These are phyloP conservation scores for Kwoniella sp. DNA, from an alignment of 768 basidiomycete genomes.

Conservation along the genomic window DNA sequence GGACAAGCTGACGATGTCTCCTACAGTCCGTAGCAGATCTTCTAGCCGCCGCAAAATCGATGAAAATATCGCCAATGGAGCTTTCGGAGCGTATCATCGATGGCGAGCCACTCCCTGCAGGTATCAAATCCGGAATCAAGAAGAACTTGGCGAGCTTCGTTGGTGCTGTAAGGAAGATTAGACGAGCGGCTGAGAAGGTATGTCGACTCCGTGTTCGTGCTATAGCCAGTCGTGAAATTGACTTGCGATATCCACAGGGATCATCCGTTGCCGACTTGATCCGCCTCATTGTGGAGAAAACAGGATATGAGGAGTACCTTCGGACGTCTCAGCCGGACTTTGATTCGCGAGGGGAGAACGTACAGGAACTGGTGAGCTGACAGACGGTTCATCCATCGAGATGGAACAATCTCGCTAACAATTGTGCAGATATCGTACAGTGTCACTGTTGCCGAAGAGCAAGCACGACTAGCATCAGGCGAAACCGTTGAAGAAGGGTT, in stretches of 20 bases:
- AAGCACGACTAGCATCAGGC: slow-evolving; percentile 59
- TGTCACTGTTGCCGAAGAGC: slow-evolving; percentile 51
- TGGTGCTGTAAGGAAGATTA: slow-evolving; percentile 61
- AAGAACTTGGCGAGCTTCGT: slow-evolving; percentile 68
- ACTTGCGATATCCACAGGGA: slow-evolving; percentile 58
- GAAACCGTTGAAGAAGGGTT: slow-evolving; percentile 35
- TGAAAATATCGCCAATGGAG: slow-evolving; percentile 63
- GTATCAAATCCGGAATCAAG: slow-evolving; percentile 69
- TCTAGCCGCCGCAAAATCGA: slow-evolving; percentile 61
- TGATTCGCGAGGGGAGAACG: slow-evolving; percentile 80
- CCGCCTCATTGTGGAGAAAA: slow-evolving; percentile 62
- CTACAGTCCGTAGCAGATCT: slow-evolving; percentile 67
- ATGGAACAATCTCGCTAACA: slow-evolving; percentile 9
- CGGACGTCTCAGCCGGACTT: slow-evolving; percentile 69
- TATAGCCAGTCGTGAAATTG: background rate
- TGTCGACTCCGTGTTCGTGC: slow-evolving; percentile 20
- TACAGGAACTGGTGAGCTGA: slow-evolving; percentile 65
- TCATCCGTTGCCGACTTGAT: slow-evolving; percentile 68
- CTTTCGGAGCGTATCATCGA: slow-evolving; percentile 69
- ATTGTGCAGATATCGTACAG: slow-evolving; percentile 47
- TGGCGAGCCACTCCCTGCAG: slow-evolving; percentile 60
- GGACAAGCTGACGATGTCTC: slow-evolving; percentile 1
- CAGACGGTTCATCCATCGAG: background rate
- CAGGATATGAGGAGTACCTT: slow-evolving; percentile 70
- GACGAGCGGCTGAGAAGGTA: slow-evolving; percentile 64